Conservation (phyloP, 1,284 basidiomycete species). For the Cryptococcus jaspeensis region DNA sequence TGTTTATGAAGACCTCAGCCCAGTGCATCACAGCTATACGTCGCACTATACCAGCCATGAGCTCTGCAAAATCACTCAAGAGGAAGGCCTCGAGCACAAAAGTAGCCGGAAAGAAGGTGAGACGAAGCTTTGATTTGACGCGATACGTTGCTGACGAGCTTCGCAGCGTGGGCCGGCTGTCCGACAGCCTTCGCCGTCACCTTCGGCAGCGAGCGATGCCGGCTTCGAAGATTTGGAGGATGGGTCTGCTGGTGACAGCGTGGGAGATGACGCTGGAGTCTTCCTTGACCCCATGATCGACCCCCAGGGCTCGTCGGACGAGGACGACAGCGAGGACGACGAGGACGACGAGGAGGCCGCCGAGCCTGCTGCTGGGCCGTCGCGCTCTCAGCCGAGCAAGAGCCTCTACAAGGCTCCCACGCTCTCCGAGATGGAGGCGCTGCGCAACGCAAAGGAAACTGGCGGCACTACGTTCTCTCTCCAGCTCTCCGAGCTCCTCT, state of each 20-base stretch:
- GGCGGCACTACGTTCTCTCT: constrained; percentile 54
- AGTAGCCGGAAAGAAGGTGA: constrained; percentile 1
- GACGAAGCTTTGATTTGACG: not conserved
- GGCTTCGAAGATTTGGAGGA: constrained; percentile 23
- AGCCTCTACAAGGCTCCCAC: constrained; percentile 55
- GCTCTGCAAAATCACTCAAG: constrained; percentile 12
- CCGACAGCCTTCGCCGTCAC: constrained; percentile 5
- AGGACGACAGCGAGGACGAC: constrained; percentile 19
- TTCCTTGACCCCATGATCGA: constrained; percentile 34
- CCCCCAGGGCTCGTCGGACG: constrained; percentile 26
- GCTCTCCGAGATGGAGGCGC: constrained; percentile 64
- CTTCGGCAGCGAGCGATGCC: constrained; percentile 7
- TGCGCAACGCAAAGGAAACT: constrained; percentile 30
- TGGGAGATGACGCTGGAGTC: constrained; percentile 3
- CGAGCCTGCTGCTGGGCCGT: constrained; percentile 30
- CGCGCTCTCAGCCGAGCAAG: constrained; percentile 26
- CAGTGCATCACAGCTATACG: not conserved
- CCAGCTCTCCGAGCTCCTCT: constrained; percentile 67
- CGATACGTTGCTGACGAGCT: not conserved
- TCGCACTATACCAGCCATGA: not conserved
- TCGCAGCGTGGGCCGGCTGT: constrained; percentile 3
- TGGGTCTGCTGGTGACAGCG: constrained; percentile 2
- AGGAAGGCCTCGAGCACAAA: constrained; percentile 12
- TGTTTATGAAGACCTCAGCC: too few relatives aligned
- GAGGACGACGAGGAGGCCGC: constrained; percentile 27